Evolutionary conservation across 257 asterid genomes (phyloP).

Genomic region (Marsdenia floribunda): DNA sequence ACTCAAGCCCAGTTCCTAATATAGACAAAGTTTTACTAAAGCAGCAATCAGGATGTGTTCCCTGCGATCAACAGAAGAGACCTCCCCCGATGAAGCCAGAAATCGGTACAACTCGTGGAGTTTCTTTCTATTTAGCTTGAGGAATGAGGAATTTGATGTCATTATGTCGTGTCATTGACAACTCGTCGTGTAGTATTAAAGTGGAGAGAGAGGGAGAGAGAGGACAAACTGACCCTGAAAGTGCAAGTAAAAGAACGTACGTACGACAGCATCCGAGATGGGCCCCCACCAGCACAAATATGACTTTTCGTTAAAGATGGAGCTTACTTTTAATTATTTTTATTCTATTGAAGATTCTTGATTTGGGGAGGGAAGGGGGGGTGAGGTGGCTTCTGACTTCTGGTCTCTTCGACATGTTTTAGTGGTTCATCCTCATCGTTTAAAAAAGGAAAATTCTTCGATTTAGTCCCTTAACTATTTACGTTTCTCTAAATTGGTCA

Average conservation of each 20-base stretch:
- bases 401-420: too few species aligned
- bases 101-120: slow-evolving; percentile 31
- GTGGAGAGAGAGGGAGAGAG: not conserved
- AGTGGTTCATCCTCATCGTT: too few species aligned
- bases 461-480: too few species aligned
- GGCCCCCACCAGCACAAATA: slow-evolving; percentile 9
- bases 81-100: slow-evolving; percentile 49
- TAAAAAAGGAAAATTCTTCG: too few species aligned
- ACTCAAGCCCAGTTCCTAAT: not conserved
- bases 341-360: not conserved
- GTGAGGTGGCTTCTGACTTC: too few species aligned
- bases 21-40: not conserved
- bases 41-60: not conserved
- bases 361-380: not conserved
- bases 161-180: too few species aligned
- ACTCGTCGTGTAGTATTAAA: too few species aligned
- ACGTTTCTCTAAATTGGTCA: too few species aligned
- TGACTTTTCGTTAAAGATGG: not conserved
- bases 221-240: not conserved
- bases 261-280: slow-evolving; percentile 39
- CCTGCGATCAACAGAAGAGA: slow-evolving; percentile 19
- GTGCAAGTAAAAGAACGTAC: slow-evolving; percentile 9
- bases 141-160: not conserved
- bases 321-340: not conserved
- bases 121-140: slow-evolving; percentile 11